Base-by-base conservation (phyloP, 768 basidiomycete genomes). In the Chalciporus piperatus region DNA sequence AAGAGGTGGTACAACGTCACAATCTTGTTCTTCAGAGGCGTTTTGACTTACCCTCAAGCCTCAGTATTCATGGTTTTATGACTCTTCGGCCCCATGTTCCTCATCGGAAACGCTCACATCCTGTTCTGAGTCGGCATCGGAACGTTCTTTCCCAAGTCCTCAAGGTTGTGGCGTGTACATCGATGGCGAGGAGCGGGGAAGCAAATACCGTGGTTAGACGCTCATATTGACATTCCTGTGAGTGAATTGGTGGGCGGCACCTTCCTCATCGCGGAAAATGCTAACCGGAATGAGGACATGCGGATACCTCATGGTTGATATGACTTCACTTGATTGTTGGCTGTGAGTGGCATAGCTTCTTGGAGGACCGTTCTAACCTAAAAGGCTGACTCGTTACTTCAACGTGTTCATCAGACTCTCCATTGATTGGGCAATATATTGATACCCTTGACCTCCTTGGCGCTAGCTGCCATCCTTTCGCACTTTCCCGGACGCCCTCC, bases 231-330 rank as follows among this genome's bases (percentile, higher is more conserved):
- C n/a, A 3, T 37, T 81, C 58, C 96, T 92, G 4, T 70, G 75
- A 0, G 92, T 84, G 60, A 98, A 96, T 10, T 82, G 85, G 59
- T 86, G 72, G 67, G 89, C 0, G 95, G 95, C 0, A 98, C 92
- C 55, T 87, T 87, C n/a, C 93, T 62, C 60, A 6, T 62, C 51
- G 47, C 51, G 12, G 28, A 35, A 37, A 42, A 41, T 52, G 33
- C 25, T 17, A 23, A 45, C 47, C 47, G 37, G 32, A 47, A 47
- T 5, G 44, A 40, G 30, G 22, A 42, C 60, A 54, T 52, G 58
- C 51, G 39, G 33, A 33, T 20, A 37, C 53, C 33, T 46, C 56
- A 42, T 66, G 61, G 44, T 60, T 45, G 19, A 28, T 22, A 28
- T 41, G 23, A n/a, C 41, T 14, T 25, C 6, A 23, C 42, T 28